Evolutionary conservation across 768 basidiomycete genomes (phyloP).

Genomic region (Leccinum imitatum): DNA sequence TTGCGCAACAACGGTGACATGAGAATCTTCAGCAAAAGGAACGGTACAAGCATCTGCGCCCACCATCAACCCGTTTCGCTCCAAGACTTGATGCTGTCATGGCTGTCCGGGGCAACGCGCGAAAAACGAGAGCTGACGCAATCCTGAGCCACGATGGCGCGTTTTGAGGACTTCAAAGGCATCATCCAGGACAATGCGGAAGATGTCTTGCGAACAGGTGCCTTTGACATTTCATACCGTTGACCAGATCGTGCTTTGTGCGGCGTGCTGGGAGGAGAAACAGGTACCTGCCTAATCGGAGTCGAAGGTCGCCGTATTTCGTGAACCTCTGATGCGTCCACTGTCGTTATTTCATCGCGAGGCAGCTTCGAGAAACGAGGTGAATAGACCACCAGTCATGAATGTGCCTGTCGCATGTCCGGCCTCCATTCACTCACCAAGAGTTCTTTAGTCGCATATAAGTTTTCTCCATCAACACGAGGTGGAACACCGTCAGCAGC

Average conservation of each 20-base stretch:
- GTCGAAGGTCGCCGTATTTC: conserved; percentile 14
- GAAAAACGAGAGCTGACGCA: conserved; percentile 10
- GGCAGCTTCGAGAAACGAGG: conserved; percentile 13
- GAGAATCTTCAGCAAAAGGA: conserved; percentile 7
- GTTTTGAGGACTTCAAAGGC: conserved; percentile 15
- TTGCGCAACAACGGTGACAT: conserved; percentile 1
- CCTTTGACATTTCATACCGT: not conserved
- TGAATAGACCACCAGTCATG: conserved; percentile 1
- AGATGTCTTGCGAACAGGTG: conserved; percentile 18
- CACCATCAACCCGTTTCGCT: conserved; percentile 9
- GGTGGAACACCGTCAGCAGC: conserved; percentile 6
- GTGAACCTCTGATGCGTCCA: not conserved
- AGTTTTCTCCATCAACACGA: conserved; percentile 20
- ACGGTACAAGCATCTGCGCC: not conserved
- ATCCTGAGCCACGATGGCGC: not conserved
- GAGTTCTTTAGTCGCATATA: conserved; percentile 1
- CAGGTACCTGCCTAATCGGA: conserved; percentile 19
- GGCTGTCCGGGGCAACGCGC: conserved; percentile 15
- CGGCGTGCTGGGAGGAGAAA: conserved; percentile 25
- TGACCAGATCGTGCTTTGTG: conserved; percentile 27
- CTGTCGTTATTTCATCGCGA: not conserved
- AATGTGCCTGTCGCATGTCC: conserved; percentile 6
- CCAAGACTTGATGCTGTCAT: conserved; percentile 42
- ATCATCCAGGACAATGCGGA: conserved; percentile 32
- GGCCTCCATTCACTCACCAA: conserved; percentile 19